phyloP scores from a whole-genome alignment of 129 eudicot genomes.

The Ambrosia trifida region DNA sequence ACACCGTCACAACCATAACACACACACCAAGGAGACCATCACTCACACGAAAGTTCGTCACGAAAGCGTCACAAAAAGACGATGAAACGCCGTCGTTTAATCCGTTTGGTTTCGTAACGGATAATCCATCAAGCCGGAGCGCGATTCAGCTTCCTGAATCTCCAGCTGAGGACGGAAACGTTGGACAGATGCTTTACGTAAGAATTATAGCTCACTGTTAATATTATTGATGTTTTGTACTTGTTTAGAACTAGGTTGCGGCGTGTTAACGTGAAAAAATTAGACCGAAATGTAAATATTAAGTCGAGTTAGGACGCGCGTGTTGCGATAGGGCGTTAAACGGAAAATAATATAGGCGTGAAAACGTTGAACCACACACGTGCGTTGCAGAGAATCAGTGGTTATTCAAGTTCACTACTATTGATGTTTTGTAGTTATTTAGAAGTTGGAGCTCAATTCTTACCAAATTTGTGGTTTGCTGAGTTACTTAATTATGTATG shows the following conservation, averaged over 20 bases:
- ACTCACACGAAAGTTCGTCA: slow-evolving; percentile 23
- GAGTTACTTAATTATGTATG: slow-evolving; percentile 9
- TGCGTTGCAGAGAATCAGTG: too few relatives aligned
- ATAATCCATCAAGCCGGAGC: slow-evolving; percentile 86
- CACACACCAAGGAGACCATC: slow-evolving; percentile 24
- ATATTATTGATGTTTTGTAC: not conserved
- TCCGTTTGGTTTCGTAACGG: slow-evolving; percentile 96
- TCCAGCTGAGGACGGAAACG: slow-evolving; percentile 97
- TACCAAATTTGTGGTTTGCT: slow-evolving; percentile 2
- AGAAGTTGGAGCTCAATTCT: too few relatives aligned
- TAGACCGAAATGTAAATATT: too few relatives aligned
- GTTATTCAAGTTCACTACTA: too few relatives aligned
- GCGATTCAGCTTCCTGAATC: slow-evolving; percentile 91
- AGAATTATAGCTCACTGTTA: not conserved
- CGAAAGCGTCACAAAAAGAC: slow-evolving; percentile 52
- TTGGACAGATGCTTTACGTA: slow-evolving; percentile 94
- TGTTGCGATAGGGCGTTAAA: too few relatives aligned
- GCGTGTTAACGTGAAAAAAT: too few relatives aligned
- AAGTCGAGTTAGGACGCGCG: too few relatives aligned
- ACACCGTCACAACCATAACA: slow-evolving; percentile 16
- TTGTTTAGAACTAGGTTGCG: not conserved
- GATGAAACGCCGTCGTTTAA: slow-evolving; percentile 64
- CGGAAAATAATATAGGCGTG: too few relatives aligned
- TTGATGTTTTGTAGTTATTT: too few relatives aligned
- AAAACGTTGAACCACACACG: too few relatives aligned